Conservation (phyloP, 345 rosid genomes). For the Arabis alpina region DNA sequence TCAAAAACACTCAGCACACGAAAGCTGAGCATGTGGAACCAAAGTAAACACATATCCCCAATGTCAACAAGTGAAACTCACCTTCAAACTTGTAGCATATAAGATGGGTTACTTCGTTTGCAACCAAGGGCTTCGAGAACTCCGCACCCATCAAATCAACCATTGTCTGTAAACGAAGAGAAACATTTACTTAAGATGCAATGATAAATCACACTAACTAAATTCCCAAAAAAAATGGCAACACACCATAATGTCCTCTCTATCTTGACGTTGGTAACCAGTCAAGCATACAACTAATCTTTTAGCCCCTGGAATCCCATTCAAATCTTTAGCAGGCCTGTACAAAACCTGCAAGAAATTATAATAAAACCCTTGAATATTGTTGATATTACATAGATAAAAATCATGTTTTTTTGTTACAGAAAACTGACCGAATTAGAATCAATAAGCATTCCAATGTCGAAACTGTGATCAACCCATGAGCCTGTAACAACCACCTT, state of each 20-base stretch:
- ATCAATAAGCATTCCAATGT: slow-evolving; percentile 69
- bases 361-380: not conserved
- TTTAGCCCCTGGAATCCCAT: slow-evolving; percentile 82
- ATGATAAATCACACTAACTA: not conserved
- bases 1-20: not conserved
- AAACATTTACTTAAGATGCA: slow-evolving; percentile 7
- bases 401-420: not conserved
- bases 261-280: slow-evolving; percentile 88
- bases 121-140: slow-evolving; percentile 89
- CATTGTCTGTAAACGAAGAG: slow-evolving; percentile 62
- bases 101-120: slow-evolving; percentile 88
- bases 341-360: slow-evolving; percentile 63
- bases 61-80: slow-evolving; percentile 36
- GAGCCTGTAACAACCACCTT: slow-evolving; percentile 69
- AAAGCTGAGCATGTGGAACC: not conserved
- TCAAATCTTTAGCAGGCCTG: slow-evolving; percentile 71
- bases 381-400: not conserved
- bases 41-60: not conserved
- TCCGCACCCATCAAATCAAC: slow-evolving; percentile 90
- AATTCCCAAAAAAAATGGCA: not conserved
- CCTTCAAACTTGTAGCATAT: slow-evolving; percentile 97
- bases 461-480: slow-evolving; percentile 90
- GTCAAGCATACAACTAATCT: slow-evolving; percentile 76
- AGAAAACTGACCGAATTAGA: slow-evolving; percentile 65
- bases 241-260: slow-evolving; percentile 89